These are phyloP conservation scores for Camelina neglecta DNA, from an alignment of 345 rosid genomes.

Conservation along the genomic window DNA sequence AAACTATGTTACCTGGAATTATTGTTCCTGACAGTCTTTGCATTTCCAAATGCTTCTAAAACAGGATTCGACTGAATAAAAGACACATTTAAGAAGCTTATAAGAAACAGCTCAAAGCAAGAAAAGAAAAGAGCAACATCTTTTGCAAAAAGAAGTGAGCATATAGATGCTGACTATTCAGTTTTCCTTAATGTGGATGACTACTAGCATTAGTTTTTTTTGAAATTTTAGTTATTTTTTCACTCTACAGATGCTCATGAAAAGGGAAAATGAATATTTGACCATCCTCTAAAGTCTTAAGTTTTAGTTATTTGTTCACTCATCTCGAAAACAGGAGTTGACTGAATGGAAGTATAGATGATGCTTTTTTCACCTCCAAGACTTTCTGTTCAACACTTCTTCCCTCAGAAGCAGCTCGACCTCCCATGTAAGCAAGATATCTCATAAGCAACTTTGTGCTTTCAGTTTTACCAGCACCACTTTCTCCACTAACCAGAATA, in stretches of 20 bases:
- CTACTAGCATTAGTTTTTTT: conserved; percentile 20
- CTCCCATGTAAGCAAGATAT: conserved; percentile 99
- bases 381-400: conserved; percentile 98
- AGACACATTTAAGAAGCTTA: conserved; percentile 30
- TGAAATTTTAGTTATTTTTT: background rate
- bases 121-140: conserved; percentile 6
- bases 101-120: conserved; percentile 21
- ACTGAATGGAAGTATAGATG: background rate
- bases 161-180: conserved; percentile 16
- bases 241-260: conserved; percentile 19
- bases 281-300: conserved; percentile 28
- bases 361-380: conserved; percentile 68
- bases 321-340: conserved; percentile 23
- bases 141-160: conserved; percentile 9
- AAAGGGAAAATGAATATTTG: conserved; percentile 19
- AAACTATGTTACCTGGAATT: conserved; percentile 76
- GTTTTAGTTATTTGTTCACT: conserved; percentile 13
- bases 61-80: conserved; percentile 95
- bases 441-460: conserved; percentile 97
- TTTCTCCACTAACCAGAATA: conserved; percentile 98
- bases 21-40: conserved; percentile 97
- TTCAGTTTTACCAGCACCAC: conserved; percentile 99
- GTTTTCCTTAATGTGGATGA: conserved; percentile 15
- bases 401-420: conserved; percentile 92
- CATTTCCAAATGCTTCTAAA: conserved; percentile 98